These are phyloP conservation scores for Monilinia vaccinii-corymbosi DNA, from an alignment of 2,329 filamentous ascomycete genomes.

Conservation along the genomic window DNA sequence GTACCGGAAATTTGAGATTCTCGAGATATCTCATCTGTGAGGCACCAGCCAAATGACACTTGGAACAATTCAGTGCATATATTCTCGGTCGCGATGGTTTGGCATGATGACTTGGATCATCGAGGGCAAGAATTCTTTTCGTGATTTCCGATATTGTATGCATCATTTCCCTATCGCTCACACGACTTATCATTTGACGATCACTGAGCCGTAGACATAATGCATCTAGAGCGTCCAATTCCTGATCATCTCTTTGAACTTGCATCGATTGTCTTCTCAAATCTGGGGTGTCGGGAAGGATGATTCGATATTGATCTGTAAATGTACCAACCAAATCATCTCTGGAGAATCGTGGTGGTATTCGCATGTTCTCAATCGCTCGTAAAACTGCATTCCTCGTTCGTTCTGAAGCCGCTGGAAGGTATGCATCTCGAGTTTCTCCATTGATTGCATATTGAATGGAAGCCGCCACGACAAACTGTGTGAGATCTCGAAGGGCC, in stretches of 20 bases:
- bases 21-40: slow-evolving; percentile 29
- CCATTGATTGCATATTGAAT: slow-evolving; percentile 32
- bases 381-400: slow-evolving; percentile 33
- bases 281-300: slow-evolving; percentile 33
- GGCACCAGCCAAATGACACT: slow-evolving; percentile 31
- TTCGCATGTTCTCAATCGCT: slow-evolving; percentile 30
- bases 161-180: slow-evolving; percentile 34
- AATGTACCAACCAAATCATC: slow-evolving; percentile 31
- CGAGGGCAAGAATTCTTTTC: slow-evolving; percentile 30
- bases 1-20: slow-evolving; percentile 26
- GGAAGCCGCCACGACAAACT: slow-evolving; percentile 33
- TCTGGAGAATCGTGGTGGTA: slow-evolving; percentile 30
- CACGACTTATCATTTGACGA: slow-evolving; percentile 31
- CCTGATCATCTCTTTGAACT: slow-evolving; percentile 28
- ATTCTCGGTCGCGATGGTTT: slow-evolving; percentile 27
- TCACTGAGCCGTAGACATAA: slow-evolving; percentile 30
- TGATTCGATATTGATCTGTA: slow-evolving; percentile 31
- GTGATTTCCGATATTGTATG: slow-evolving; percentile 31
- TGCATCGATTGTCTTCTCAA: slow-evolving; percentile 23
- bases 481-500: slow-evolving; percentile 33
- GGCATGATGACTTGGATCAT: slow-evolving; percentile 30
- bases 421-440: slow-evolving; percentile 30
- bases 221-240: slow-evolving; percentile 32
- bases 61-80: slow-evolving; percentile 32
- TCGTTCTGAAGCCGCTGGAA: slow-evolving; percentile 30